Evolutionary conservation across 805 yeast genomes (phyloP).

Genomic region (Barnettozyma wickerhamii): DNA sequence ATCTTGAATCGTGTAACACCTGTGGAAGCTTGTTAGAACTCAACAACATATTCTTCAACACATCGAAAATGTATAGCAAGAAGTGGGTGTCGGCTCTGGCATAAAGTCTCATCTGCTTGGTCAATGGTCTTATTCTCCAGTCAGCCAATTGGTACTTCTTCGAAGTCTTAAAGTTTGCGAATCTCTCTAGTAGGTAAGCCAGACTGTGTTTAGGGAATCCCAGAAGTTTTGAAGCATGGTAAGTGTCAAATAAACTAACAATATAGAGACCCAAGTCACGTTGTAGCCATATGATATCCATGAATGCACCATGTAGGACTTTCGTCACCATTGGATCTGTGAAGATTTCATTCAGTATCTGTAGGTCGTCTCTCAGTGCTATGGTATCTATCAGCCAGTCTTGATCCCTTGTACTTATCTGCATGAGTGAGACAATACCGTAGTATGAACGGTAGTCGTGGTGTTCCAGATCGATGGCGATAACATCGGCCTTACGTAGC

Average conservation of each 20-base stretch:
- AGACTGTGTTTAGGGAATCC: constrained; percentile 79
- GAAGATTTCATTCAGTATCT: constrained; percentile 64
- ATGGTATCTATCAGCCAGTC: constrained; percentile 90
- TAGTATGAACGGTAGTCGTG: constrained; percentile 88
- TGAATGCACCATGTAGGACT: constrained; percentile 93
- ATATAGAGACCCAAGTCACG: constrained; percentile 89
- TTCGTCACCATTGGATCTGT: constrained; percentile 79
- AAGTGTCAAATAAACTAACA: constrained; percentile 89
- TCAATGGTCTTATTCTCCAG: constrained; percentile 89
- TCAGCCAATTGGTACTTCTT: constrained; percentile 95
- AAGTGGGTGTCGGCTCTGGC: constrained; percentile 97
- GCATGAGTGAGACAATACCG: constrained; percentile 92
- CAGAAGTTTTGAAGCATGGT: constrained; percentile 78
- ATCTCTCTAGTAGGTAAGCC: constrained; percentile 76
- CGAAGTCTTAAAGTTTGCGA: constrained; percentile 80
- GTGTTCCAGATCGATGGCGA: constrained; percentile 95
- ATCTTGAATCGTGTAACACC: constrained; percentile 71
- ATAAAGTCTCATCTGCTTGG: constrained; percentile 69
- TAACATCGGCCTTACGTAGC: constrained; percentile 48
- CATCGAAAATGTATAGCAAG: constrained; percentile 73
- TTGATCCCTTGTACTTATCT: constrained; percentile 71
- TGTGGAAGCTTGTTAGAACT: constrained; percentile 46
- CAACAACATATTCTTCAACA: constrained; percentile 58
- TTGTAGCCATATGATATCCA: constrained; percentile 97
- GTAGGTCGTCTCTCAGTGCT: constrained; percentile 67